A percentile compares a stretch with the other conserved stretches of the same genome.
phyloP scores from a whole-genome alignment of 768 basidiomycete species.

The Macrolepiota fuliginosa region DNA sequence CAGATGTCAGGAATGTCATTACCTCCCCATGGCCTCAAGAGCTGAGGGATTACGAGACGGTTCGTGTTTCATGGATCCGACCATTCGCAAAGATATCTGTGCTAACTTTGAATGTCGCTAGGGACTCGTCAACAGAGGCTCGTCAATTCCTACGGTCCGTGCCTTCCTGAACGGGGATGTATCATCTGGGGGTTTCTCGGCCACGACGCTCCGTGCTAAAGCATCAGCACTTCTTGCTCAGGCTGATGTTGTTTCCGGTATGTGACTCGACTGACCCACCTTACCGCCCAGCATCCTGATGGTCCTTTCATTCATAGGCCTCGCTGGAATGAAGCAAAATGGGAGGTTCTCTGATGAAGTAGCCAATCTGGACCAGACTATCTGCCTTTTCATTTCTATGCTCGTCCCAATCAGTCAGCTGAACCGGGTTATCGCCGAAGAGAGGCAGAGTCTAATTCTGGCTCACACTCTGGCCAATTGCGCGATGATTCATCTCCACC shows the following conservation, averaged over 20 bases:
- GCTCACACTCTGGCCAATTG: conserved; percentile 67
- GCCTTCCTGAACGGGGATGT: conserved; percentile 62
- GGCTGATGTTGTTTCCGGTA: conserved; percentile 57
- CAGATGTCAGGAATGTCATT: conserved; percentile 55
- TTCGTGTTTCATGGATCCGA: conserved; percentile 28
- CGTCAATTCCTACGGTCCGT: conserved; percentile 56
- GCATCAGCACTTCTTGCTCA: conserved; percentile 74
- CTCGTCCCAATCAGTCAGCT: conserved; percentile 66
- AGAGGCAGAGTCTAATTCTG: conserved; percentile 57
- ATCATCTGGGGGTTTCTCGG: conserved; percentile 57
- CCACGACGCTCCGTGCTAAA: conserved; percentile 66
- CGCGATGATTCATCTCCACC: conserved; percentile 64
- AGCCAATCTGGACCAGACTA: conserved; percentile 59
- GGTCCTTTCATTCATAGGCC: conserved; percentile 7
- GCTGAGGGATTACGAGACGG: conserved; percentile 70
- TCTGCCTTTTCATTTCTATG: conserved; percentile 60
- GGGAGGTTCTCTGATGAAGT: conserved; percentile 55
- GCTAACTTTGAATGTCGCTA: conserved; percentile 26
- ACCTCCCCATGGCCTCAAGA: conserved; percentile 77
- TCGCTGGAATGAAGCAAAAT: conserved; percentile 41
- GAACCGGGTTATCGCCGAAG: conserved; percentile 49
- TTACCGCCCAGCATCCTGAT: not conserved
- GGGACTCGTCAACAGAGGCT: conserved; percentile 55
- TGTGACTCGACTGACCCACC: conserved; percentile 29
- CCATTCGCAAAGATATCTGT: conserved; percentile 8